phyloP scores from a whole-genome alignment of 2,329 filamentous ascomycete genomes.

The Leptographium procerum region DNA sequence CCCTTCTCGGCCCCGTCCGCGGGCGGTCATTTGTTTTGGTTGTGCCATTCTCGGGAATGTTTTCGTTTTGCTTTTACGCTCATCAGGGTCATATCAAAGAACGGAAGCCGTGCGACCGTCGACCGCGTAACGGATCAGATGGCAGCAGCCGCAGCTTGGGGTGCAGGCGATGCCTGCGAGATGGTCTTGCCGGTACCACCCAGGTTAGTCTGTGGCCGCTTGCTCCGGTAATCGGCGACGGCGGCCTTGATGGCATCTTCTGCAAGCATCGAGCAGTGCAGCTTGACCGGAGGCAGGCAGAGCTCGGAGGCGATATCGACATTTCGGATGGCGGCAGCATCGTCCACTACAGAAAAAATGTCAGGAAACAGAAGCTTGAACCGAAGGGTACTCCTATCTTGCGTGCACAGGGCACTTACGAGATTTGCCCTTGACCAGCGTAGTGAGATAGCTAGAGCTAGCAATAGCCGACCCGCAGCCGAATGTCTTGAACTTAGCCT shows the following conservation, averaged over 20 bases:
- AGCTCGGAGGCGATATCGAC: slow-evolving; percentile 97
- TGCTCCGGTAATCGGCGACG: slow-evolving; percentile 82
- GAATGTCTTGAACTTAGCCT: slow-evolving; percentile 98
- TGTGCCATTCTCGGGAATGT: not conserved
- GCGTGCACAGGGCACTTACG: not conserved
- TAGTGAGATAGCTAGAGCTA: slow-evolving; percentile 81
- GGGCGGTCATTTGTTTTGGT: not conserved
- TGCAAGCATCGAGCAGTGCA: slow-evolving; percentile 87
- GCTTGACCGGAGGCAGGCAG: slow-evolving; percentile 76
- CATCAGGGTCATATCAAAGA: not conserved
- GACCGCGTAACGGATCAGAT: not conserved
- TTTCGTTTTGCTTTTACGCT: not conserved
- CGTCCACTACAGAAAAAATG: slow-evolving; percentile 49
- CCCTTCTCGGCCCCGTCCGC: not conserved
- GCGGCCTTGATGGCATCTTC: slow-evolving; percentile 90
- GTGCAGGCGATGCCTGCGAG: slow-evolving; percentile 3
- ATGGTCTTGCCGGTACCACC: slow-evolving; percentile 47
- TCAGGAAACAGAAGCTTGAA: not conserved
- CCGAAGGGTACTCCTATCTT: not conserved
- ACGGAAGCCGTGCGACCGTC: too few relatives aligned
- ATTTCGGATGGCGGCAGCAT: slow-evolving; percentile 86
- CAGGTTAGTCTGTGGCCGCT: slow-evolving; percentile 78
- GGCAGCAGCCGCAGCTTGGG: slow-evolving; percentile 8
- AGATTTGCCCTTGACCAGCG: slow-evolving; percentile 85
- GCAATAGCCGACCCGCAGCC: slow-evolving; percentile 92